phyloP scores from a whole-genome alignment of 352 stramenopile genomes.

The Globisporangium emineosum region DNA sequence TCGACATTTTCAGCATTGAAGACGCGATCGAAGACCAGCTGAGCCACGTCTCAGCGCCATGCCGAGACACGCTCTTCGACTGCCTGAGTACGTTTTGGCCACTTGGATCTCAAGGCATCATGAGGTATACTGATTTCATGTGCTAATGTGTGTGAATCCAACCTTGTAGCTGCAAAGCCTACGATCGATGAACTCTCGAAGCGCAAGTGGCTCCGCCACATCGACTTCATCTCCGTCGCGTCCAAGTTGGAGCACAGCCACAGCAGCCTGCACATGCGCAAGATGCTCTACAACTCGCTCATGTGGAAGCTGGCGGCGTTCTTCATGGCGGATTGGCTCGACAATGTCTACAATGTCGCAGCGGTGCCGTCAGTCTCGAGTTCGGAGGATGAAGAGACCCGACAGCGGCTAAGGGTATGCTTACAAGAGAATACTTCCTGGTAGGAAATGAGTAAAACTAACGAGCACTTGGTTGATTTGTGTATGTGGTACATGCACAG shows the following conservation, averaged over 20 bases:
- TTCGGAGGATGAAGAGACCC: conserved; percentile 33
- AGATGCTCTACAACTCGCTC: conserved; percentile 31
- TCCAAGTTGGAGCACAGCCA: conserved; percentile 28
- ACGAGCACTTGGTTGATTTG: neutral
- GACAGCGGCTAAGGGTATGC: conserved; percentile 12
- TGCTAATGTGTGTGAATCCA: neutral
- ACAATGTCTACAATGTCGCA: neutral
- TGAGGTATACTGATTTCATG: neutral
- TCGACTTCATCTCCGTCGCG: conserved; percentile 49
- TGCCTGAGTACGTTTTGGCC: conserved; percentile 41
- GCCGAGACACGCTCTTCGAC: conserved; percentile 40
- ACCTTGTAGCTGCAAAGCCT: conserved; percentile 25
- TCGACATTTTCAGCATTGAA: conserved; percentile 34
- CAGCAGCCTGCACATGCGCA: conserved; percentile 13
- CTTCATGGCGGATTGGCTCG: conserved; percentile 41
- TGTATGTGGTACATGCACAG: conserved; percentile 1
- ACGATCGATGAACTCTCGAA: conserved; percentile 39
- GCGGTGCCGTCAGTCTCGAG: neutral
- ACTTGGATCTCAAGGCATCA: neutral
- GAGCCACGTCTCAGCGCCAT: conserved; percentile 36
- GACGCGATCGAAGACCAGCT: conserved; percentile 49
- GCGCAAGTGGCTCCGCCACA: conserved; percentile 51
- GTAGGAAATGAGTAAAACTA: neutral
- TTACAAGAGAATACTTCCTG: neutral
- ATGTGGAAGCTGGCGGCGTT: conserved; percentile 53